A percentile compares a stretch with the other conserved stretches of the same genome.
These are phyloP conservation scores for Neltuma alba DNA, from an alignment of 306 rosid species.

Conservation along the genomic window DNA sequence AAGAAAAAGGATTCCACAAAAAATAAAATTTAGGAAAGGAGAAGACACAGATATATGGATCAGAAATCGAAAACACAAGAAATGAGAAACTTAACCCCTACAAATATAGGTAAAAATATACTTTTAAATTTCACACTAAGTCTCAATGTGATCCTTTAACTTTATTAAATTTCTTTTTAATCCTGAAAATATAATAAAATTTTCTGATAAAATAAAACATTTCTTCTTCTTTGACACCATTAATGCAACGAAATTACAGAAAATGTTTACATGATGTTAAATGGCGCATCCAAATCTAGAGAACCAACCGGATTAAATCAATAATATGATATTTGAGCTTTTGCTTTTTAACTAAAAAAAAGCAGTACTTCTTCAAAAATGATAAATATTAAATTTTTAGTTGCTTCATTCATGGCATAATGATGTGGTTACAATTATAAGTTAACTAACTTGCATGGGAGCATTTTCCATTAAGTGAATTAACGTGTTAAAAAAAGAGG, in stretches of 20 bases:
- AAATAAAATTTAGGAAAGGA: neutral
- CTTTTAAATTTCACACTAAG: too few relatives aligned
- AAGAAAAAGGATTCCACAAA: neutral
- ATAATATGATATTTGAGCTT: too few relatives aligned
- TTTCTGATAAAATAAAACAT: too few relatives aligned
- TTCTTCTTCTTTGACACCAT: neutral
- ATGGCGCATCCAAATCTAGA: neutral
- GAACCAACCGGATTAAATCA: neutral
- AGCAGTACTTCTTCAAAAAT: too few relatives aligned
- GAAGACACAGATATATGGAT: neutral
- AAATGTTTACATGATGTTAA: too few relatives aligned
- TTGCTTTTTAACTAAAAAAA: too few relatives aligned
- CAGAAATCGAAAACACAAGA: neutral
- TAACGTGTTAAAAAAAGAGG: neutral
- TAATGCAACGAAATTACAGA: too few relatives aligned
- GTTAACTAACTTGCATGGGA: neutral
- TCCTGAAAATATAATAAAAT: too few relatives aligned
- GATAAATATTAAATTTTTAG: too few relatives aligned
- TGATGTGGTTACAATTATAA: neutral
- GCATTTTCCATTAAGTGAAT: neutral
- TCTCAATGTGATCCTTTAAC: too few relatives aligned
- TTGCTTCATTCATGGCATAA: too few relatives aligned
- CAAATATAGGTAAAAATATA: neutral
- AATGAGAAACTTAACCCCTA: neutral
- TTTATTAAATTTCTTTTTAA: too few relatives aligned